Conservation (phyloP, 306 rosid genomes). For the Oxytropis ochrocephala region DNA sequence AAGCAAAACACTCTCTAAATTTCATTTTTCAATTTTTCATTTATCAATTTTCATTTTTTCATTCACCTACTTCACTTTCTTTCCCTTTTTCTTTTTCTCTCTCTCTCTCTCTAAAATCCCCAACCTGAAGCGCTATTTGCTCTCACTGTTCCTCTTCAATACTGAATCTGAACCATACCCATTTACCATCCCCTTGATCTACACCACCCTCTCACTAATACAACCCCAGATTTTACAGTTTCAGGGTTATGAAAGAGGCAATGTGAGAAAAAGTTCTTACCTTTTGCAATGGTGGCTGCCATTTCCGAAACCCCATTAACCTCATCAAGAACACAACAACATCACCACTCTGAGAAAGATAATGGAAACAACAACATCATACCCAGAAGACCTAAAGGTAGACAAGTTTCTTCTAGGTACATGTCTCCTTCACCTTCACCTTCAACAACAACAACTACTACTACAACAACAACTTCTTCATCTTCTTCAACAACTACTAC, state of each 20-base stretch:
- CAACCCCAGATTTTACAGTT: slow-evolving; percentile 11
- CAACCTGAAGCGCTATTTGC: slow-evolving; percentile 20
- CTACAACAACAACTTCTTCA: slow-evolving; percentile 42
- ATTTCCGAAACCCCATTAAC: slow-evolving; percentile 54
- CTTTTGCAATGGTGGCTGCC: slow-evolving; percentile 78
- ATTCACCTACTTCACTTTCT: slow-evolving; percentile 36
- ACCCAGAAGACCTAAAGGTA: slow-evolving; percentile 60
- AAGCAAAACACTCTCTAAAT: neutral
- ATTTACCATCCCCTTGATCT: slow-evolving; percentile 37
- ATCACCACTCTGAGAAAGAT: slow-evolving; percentile 50
- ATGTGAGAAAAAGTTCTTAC: slow-evolving; percentile 40
- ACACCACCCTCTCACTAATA: neutral
- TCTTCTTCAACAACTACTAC: slow-evolving; percentile 54
- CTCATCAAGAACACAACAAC: slow-evolving; percentile 11
- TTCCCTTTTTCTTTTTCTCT: slow-evolving; percentile 14
- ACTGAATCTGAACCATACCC: slow-evolving; percentile 40
- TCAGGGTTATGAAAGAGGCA: slow-evolving; percentile 8
- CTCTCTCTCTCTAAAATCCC: slow-evolving; percentile 15
- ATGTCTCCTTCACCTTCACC: slow-evolving; percentile 79
- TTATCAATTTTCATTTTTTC: neutral
- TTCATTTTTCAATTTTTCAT: neutral
- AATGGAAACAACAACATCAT: slow-evolving; percentile 49
- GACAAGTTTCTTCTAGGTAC: slow-evolving; percentile 91
- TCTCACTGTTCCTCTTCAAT: slow-evolving; percentile 32
- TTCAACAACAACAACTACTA: slow-evolving; percentile 25